phyloP scores from a whole-genome alignment of 1,284 basidiomycete species.

The Takashimella koratensis region DNA sequence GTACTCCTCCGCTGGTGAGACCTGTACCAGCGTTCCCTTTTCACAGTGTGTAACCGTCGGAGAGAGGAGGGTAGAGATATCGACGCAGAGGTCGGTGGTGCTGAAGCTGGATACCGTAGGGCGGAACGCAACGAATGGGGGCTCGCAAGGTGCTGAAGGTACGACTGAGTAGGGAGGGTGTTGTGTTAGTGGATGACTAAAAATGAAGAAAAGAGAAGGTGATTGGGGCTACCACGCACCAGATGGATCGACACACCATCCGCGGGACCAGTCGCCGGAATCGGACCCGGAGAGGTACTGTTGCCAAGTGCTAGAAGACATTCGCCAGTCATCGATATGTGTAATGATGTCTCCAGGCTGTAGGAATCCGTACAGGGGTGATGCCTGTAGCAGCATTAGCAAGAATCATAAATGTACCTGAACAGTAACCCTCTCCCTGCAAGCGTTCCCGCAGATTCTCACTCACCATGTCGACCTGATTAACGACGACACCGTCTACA shows the following conservation, averaged over 20 bases:
- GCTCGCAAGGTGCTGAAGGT: not conserved
- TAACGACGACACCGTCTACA: conserved; percentile 23
- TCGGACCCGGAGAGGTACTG: conserved; percentile 23
- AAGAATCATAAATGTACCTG: too few relatives aligned
- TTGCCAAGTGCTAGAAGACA: conserved; percentile 14
- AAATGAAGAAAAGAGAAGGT: not conserved
- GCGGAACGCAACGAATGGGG: not conserved
- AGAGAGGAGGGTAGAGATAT: not conserved
- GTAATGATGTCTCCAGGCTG: conserved; percentile 32
- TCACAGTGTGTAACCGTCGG: not conserved
- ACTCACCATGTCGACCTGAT: conserved; percentile 30
- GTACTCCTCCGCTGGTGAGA: not conserved
- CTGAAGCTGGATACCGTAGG: not conserved
- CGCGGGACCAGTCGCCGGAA: conserved; percentile 19
- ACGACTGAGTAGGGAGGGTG: too few relatives aligned
- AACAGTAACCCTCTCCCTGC: too few relatives aligned
- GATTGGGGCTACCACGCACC: not conserved
- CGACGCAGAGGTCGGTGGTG: not conserved
- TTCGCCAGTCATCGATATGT: conserved; percentile 32
- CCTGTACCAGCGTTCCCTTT: not conserved
- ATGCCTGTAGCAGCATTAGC: conserved; percentile 15
- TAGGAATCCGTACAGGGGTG: conserved; percentile 28
- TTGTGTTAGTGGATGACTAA: too few relatives aligned
- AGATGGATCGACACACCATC: conserved; percentile 28
- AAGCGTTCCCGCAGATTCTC: too few relatives aligned